Evolutionary conservation across 768 basidiomycete species (phyloP).

Genomic region (Dioszegia crocea): DNA sequence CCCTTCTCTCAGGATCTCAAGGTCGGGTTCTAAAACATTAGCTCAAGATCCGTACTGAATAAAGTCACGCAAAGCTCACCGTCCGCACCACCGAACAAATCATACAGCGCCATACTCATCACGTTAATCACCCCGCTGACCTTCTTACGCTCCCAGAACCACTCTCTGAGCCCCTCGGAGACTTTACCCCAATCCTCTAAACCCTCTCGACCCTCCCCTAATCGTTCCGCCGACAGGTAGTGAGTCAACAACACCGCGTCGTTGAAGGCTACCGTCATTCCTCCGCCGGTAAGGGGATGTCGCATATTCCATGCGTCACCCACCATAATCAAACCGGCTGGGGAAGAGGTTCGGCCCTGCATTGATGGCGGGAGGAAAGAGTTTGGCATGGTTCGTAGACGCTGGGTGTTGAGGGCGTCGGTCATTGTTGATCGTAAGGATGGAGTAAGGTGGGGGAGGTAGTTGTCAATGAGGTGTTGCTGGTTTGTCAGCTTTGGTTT

Average conservation of each 20-base stretch:
- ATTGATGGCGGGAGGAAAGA: conserved; percentile 78
- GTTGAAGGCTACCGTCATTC: conserved; percentile 92
- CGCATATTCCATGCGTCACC: conserved; percentile 99
- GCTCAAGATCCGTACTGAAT: conserved; percentile 46
- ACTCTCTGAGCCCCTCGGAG: conserved; percentile 57
- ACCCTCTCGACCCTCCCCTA: conserved; percentile 36
- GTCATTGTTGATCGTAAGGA: conserved; percentile 64
- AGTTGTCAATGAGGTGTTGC: conserved; percentile 65
- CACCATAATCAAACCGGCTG: conserved; percentile 63
- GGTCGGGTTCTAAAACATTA: conserved; percentile 52
- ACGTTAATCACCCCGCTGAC: conserved; percentile 85
- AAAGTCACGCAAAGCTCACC: conserved; percentile 57
- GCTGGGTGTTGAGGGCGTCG: conserved; percentile 68
- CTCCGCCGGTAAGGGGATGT: conserved; percentile 94
- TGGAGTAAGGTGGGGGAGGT: conserved; percentile 76
- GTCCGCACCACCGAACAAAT: conserved; percentile 81
- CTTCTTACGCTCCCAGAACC: conserved; percentile 84
- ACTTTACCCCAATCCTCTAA: conserved; percentile 52
- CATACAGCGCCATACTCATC: conserved; percentile 85
- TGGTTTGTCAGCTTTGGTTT: conserved; percentile 44
- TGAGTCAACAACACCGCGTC: conserved; percentile 72
- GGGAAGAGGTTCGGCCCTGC: conserved; percentile 53
- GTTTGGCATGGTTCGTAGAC: conserved; percentile 89
- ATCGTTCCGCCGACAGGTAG: conserved; percentile 54
- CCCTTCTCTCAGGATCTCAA: conserved; percentile 57